Evolutionary conservation across 768 basidiomycete species (phyloP), one percentile per base, ranked within the genome.

Genomic region (Cytidiella melzeri): DNA sequence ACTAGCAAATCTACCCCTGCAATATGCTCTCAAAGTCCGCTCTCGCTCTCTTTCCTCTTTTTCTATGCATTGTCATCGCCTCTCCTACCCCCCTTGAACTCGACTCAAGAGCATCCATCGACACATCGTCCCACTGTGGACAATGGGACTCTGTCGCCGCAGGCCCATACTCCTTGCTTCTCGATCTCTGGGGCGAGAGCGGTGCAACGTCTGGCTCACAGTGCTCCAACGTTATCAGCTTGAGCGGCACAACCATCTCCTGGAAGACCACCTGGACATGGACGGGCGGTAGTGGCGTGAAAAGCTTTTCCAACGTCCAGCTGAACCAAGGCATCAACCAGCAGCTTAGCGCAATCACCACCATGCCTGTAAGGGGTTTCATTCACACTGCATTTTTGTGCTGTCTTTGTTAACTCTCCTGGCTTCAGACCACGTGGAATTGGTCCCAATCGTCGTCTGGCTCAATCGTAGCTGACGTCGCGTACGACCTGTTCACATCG

Each of bases 401-500:
- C 37, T 19, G 7, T 13, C 11, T 20, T 38, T 36, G n/a, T 30
- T 43, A 26, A 15, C 40, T 39, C 15, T 34, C 15, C 30, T 34
- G 30, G 15, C 15, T 34, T 25, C 45, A 81, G 83, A 55, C 77
- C 26, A 65, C 59, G 0, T 85, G 83, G 83, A 47, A 61, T 1
- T 84, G 83, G 83, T 70, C 70, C 4, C 76, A 80, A 51, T 56
- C 56, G 12, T 62, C 61, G 10, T 64, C 68, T 4, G 73, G 67
- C 4, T 61, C 60, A 1, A 63, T 79, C 49, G 74, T 79, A 21
- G 73, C 76, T 0, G 72, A 84, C 48, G 71, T 82, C 23, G 79
- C 82, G 5, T 85, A 73, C 51, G 83, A 85, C 53, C 51, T 84
- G 1, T 86, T 85, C 69, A 84, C 82, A 0, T 75, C 82, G 2